Base-by-base conservation (phyloP, 164 flowering plant species). In the Litsea cubeba region DNA sequence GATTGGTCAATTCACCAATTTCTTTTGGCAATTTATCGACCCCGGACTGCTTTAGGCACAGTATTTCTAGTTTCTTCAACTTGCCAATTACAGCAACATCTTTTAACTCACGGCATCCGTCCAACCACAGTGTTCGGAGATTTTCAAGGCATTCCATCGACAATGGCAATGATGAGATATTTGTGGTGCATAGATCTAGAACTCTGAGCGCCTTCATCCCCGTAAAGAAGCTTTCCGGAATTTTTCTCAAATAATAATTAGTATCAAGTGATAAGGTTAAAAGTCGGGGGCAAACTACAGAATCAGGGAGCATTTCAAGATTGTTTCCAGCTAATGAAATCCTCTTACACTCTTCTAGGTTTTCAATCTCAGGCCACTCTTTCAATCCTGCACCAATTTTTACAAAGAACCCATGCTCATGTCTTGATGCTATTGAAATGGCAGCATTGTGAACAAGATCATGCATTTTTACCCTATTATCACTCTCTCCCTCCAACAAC, bases 361-460 rank as follows among this genome's bases (percentile, higher is more conserved):
- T 49, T 50, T 73, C 76, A 32, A 14, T 71, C 58, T 46, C 75
- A 32, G 70, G 76, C 74, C 69, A 77, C 11, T 70, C 58, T 25
- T 23, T 62, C 65, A 68, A 68, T 62, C 65, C 60, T 62, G 7
- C 1, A 49, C 50, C 73, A 3, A 68, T 54, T 25, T 67, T 65
- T 54, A 35, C 69, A 28, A 78, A 0, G 20, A 74, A 58, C 1
- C 58, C 22, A 14, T 49, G 20, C 20, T 15, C 46, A 15, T n/a
- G 25, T 12, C 62, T 22, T 2, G 74, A 78, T n/a, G 75, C 60
- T 7, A 78, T 74, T 5, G 11, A 26, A n/a, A 46, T 26, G 18
- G 75, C 77, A 1, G 46, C 69, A 60, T 74, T 64, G 18, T 71
- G 50, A 15, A 74, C 72, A 18, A 66, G 49, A 78, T 78, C 80